Conservation (phyloP, 805 yeast genomes). For the Candida alai region DNA sequence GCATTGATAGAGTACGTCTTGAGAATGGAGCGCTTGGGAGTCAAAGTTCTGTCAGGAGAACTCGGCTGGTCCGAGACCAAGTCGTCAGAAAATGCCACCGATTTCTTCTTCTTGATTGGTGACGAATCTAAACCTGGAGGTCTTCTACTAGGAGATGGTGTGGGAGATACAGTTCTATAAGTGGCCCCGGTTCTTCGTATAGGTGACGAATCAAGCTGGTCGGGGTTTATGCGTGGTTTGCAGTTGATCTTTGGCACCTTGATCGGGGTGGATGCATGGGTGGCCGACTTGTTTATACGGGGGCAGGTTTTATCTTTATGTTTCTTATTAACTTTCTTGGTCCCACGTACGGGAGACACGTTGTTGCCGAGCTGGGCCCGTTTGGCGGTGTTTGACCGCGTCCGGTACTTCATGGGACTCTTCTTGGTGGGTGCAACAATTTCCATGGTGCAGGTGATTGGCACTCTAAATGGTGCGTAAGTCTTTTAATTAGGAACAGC, state of each 20-base stretch:
- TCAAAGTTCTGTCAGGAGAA: constrained; percentile 21
- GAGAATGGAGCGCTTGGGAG: constrained; percentile 37
- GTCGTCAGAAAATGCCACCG: constrained; percentile 40
- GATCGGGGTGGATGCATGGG: not conserved
- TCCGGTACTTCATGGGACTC: constrained; percentile 1
- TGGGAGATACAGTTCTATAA: no score
- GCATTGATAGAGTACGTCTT: constrained; percentile 18
- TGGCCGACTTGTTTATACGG: not conserved
- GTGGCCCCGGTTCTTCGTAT: not conserved
- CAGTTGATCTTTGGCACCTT: constrained; percentile 2
- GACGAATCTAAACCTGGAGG: constrained; percentile 11
- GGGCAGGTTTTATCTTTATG: not conserved
- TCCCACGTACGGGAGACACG: constrained; percentile 2
- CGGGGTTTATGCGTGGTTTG: not conserved
- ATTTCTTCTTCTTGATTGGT: constrained; percentile 18
- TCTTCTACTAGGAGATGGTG: constrained; percentile 1
- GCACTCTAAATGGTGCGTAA: no score
- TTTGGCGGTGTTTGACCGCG: no score
- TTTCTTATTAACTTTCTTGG: not conserved
- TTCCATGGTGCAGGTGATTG: no score
- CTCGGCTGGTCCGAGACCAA: constrained; percentile 27
- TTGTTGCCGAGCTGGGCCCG: no score
- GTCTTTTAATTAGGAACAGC: no score
- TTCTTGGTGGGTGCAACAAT: no score
- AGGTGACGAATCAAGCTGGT: constrained; percentile 2